These are phyloP conservation scores for Barnettozyma vustinii DNA, from an alignment of 805 yeast genomes.

Conservation along the genomic window DNA sequence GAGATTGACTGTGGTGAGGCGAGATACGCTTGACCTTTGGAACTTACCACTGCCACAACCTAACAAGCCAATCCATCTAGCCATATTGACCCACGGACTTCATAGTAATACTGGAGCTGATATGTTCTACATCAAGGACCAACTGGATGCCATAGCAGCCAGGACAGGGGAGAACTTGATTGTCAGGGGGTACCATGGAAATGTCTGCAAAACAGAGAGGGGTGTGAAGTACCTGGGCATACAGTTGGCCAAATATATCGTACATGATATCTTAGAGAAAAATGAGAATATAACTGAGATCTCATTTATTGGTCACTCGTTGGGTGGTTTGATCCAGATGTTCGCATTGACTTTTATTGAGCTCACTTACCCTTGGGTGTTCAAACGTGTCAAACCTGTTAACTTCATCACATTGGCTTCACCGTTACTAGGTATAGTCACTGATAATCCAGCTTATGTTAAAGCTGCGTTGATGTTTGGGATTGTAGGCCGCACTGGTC, in stretches of 20 bases:
- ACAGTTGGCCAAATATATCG: slow-evolving; percentile 60
- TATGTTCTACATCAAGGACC: slow-evolving; percentile 67
- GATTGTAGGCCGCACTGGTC: slow-evolving; percentile 75
- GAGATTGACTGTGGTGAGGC: slow-evolving; percentile 42
- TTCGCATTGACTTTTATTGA: slow-evolving; percentile 72
- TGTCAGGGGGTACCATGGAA: slow-evolving; percentile 64
- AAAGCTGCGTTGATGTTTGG: slow-evolving; percentile 68
- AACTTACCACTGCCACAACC: slow-evolving; percentile 46
- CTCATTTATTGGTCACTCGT: slow-evolving; percentile 73
- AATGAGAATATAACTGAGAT: slow-evolving; percentile 43
- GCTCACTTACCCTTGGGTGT: slow-evolving; percentile 65
- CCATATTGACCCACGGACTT: slow-evolving; percentile 69
- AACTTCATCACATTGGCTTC: slow-evolving; percentile 72
- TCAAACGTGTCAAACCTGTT: slow-evolving; percentile 50
- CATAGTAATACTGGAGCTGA: slow-evolving; percentile 76
- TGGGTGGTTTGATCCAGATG: slow-evolving; percentile 75
- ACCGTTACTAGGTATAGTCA: slow-evolving; percentile 69
- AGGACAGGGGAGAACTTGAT: slow-evolving; percentile 47
- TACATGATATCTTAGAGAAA: slow-evolving; percentile 37
- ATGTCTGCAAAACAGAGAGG: slow-evolving; percentile 73
- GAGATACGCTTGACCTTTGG: slow-evolving; percentile 67
- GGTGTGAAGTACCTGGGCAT: slow-evolving; percentile 74
- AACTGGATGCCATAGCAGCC: slow-evolving; percentile 42
- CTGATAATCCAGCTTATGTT: slow-evolving; percentile 73
- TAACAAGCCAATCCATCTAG: slow-evolving; percentile 53